phyloP scores from a whole-genome alignment of 805 yeast species.

The Saturnispora quitensis region DNA sequence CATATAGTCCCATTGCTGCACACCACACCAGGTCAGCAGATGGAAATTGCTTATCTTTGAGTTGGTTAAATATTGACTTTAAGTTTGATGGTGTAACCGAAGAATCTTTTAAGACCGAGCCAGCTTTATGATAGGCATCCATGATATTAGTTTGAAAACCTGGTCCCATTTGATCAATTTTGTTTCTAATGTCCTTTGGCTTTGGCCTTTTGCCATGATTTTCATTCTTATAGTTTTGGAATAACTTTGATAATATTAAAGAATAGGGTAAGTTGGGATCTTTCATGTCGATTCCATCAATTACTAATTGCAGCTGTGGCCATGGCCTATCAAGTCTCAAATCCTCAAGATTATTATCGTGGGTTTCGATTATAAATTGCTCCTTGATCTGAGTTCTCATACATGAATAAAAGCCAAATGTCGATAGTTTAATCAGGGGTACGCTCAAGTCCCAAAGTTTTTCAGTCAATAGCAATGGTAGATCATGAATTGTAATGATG shows the following conservation, averaged over 20 bases:
- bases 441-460: constrained; percentile 35
- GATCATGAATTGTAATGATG: constrained; percentile 29
- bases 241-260: constrained; percentile 48
- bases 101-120: constrained; percentile 33
- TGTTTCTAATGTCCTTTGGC: constrained; percentile 15
- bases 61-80: constrained; percentile 20
- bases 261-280: constrained; percentile 58
- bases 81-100: constrained; percentile 26
- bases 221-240: constrained; percentile 31
- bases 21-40: constrained; percentile 49
- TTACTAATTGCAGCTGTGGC: constrained; percentile 48
- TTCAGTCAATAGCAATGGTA: not conserved
- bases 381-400: constrained; percentile 45
- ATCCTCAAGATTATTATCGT: constrained; percentile 50
- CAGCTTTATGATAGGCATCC: constrained; percentile 32
- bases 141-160: constrained; percentile 30
- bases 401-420: constrained; percentile 60
- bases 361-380: constrained; percentile 67
- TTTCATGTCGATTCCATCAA: constrained; percentile 41
- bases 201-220: constrained; percentile 12
- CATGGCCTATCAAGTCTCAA: constrained; percentile 63
- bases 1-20: constrained; percentile 42
- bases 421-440: constrained; percentile 45
- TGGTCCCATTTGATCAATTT: constrained; percentile 8
- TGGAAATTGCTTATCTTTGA: constrained; percentile 5